Conservation (phyloP, 1,284 basidiomycete species). For the Fomitopsis schrenkii region DNA sequence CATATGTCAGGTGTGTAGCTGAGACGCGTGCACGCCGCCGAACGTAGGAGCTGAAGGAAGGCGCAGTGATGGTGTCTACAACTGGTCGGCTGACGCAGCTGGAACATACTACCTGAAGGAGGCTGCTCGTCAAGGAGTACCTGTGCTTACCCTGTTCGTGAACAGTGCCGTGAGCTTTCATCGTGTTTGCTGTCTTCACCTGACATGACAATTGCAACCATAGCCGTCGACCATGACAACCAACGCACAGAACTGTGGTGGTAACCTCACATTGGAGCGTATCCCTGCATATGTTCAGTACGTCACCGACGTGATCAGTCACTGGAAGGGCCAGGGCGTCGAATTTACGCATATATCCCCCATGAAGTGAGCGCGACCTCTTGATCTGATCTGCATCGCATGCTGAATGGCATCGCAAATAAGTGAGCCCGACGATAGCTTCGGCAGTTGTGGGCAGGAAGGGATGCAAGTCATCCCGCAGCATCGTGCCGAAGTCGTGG, state of each 20-base stretch:
- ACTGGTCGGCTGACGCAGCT: constrained; percentile 36
- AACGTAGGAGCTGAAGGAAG: not conserved
- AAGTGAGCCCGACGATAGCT: constrained; percentile 2
- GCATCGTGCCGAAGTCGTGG: constrained; percentile 24
- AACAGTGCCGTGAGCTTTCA: constrained; percentile 18
- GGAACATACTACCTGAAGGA: constrained; percentile 37
- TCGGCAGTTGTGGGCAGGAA: constrained; percentile 24
- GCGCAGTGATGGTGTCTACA: constrained; percentile 29
- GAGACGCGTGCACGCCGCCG: not conserved
- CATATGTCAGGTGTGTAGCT: not conserved
- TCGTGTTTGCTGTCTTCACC: not conserved
- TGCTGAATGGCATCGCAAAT: too few species aligned
- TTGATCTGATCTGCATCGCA: not conserved
- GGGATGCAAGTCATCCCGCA: constrained; percentile 26
- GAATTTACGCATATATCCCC: constrained; percentile 24
- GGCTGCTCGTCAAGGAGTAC: constrained; percentile 18
- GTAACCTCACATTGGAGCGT: constrained; percentile 18
- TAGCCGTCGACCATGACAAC: constrained; percentile 22
- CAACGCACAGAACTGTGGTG: constrained; percentile 23
- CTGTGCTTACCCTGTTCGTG: constrained; percentile 24
- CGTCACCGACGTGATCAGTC: constrained; percentile 23
- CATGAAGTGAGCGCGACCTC: constrained; percentile 16
- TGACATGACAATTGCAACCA: not conserved
- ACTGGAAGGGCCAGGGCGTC: constrained; percentile 22
- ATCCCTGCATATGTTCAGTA: constrained; percentile 24